Percentiles rank a stretch among this genome's conserved stretches.
Evolutionary conservation across 352 stramenopile species (phyloP).

Genomic region (Pythium oligandrum): DNA sequence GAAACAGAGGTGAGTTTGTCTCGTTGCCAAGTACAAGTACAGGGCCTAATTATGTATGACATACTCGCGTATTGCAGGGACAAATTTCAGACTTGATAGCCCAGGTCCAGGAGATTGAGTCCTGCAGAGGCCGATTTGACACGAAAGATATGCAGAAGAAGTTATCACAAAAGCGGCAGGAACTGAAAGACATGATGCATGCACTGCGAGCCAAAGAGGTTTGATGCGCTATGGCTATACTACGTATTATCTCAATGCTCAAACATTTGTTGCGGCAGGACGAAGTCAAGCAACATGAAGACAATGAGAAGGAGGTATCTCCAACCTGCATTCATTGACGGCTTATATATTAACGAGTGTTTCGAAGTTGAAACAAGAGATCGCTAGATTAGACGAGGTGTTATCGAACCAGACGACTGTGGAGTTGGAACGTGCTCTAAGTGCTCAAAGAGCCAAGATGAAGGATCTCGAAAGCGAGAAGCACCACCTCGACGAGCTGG

Average conservation of each 20-base stretch:
- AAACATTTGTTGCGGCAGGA: background rate
- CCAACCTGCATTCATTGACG: background rate
- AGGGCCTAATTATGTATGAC: background rate
- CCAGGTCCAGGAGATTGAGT: background rate
- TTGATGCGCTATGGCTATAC: background rate
- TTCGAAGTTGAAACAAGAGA: background rate
- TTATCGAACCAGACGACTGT: too few species aligned
- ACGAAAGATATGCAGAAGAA: slow-evolving; percentile 6
- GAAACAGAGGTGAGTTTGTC: slow-evolving; percentile 2
- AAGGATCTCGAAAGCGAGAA: too few species aligned
- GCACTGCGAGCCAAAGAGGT: too few species aligned
- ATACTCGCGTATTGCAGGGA: background rate
- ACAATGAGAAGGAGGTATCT: background rate
- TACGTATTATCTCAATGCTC: slow-evolving; percentile 1
- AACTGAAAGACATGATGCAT: background rate
- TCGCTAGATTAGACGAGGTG: too few species aligned
- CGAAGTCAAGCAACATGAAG: background rate
- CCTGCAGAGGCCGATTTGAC: background rate
- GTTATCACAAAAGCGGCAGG: slow-evolving; percentile 1
- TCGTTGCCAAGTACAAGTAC: background rate
- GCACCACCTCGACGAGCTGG: too few species aligned
- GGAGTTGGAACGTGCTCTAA: too few species aligned
- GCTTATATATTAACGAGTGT: background rate
- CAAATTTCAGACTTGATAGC: slow-evolving; percentile 1
- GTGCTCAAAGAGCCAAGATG: too few species aligned